Evolutionary conservation across 2,329 filamentous ascomycete species (phyloP).

Genomic region (Graphiopsis chlorocephala): DNA sequence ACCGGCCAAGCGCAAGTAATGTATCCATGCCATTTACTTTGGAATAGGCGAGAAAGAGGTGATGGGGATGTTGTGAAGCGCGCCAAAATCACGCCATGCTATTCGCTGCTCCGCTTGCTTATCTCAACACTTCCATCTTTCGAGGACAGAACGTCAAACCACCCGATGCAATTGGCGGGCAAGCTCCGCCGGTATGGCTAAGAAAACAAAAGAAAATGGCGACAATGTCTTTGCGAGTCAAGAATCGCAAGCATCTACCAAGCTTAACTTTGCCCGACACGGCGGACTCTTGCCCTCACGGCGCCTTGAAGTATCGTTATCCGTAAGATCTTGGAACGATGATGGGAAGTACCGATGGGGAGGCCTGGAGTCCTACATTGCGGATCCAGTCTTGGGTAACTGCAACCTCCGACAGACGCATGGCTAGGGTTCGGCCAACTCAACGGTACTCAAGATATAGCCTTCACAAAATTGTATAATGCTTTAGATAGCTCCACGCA

Average conservation of each 20-base stretch:
- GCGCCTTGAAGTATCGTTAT: not conserved
- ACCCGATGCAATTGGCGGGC: not conserved
- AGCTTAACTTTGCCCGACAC: not conserved
- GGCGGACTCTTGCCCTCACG: not conserved
- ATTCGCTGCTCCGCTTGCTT: not conserved
- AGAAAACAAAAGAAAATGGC: not conserved
- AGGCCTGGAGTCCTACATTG: not conserved
- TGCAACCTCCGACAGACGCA: not conserved
- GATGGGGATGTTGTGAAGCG: not conserved
- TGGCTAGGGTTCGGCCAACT: not conserved
- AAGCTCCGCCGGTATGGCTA: not conserved
- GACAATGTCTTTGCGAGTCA: not conserved
- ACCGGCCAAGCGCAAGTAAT: not conserved
- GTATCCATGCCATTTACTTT: not conserved
- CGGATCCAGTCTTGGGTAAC: not conserved
- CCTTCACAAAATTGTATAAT: not conserved
- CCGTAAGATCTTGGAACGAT: not conserved
- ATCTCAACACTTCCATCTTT: not conserved
- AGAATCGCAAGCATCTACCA: not conserved
- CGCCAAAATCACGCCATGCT: not conserved
- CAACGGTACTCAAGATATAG: not conserved
- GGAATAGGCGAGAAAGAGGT: not conserved
- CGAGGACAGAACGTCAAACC: not conserved
- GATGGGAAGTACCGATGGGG: not conserved
- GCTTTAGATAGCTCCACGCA: not conserved